Conservation (phyloP, 2,329 filamentous ascomycete genomes). For the Phyllosticta citrichinensis region DNA sequence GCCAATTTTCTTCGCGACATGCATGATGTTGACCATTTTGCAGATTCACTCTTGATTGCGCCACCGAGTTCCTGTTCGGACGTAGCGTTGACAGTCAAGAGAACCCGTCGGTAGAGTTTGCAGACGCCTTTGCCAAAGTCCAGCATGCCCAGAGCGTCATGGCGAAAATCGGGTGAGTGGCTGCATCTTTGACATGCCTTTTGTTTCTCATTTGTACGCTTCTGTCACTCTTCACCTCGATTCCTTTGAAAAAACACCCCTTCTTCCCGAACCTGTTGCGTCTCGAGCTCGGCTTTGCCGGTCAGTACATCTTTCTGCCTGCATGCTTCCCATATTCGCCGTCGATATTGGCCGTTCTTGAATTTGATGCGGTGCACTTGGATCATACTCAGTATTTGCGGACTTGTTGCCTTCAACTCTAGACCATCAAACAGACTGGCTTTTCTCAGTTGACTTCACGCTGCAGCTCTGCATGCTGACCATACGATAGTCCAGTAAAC, state of each 20-base stretch:
- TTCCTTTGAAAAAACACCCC: too few relatives aligned
- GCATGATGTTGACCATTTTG: neutral
- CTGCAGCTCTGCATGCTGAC: neutral
- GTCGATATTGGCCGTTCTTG: too few relatives aligned
- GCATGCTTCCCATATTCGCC: neutral
- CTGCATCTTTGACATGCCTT: neutral
- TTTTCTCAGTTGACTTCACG: neutral
- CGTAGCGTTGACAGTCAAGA: constrained; percentile 54
- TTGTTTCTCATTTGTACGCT: neutral
- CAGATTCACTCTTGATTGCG: constrained; percentile 67
- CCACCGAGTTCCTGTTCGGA: constrained; percentile 80
- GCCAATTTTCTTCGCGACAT: neutral
- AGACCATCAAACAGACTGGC: neutral
- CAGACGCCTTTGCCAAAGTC: constrained; percentile 71
- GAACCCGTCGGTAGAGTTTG: constrained; percentile 56
- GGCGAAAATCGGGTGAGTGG: constrained; percentile 48
- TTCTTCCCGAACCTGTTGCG: too few relatives aligned
- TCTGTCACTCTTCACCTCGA: neutral
- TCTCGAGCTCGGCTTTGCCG: too few relatives aligned
- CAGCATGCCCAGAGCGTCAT: constrained; percentile 63
- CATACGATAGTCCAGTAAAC: constrained; percentile 45
- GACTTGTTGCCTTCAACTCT: too few relatives aligned
- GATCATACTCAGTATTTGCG: too few relatives aligned
- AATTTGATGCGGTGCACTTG: too few relatives aligned
- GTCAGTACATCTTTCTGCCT: too few relatives aligned